Evolutionary conservation across 2,329 filamentous ascomycete species (phyloP).

Genomic region (Fusarium sp.): DNA sequence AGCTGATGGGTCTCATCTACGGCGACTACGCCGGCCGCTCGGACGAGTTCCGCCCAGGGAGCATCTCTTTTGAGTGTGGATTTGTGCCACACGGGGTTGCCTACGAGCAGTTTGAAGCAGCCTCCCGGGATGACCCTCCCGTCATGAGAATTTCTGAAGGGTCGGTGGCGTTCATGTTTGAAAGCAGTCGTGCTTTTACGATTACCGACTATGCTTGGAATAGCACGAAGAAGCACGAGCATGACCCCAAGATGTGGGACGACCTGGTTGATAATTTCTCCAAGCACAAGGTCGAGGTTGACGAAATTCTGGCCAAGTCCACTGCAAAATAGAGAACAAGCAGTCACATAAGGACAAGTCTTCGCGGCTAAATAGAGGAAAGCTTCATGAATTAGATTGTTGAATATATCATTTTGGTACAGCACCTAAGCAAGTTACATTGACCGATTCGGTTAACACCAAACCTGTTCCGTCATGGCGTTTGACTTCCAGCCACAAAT

Average conservation of each 20-base stretch:
- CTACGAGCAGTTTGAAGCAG: slow-evolving; percentile 28
- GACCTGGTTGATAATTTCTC: slow-evolving; percentile 31
- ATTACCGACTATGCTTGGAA: slow-evolving; percentile 32
- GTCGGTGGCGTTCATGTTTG: slow-evolving; percentile 30
- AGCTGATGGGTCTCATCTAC: slow-evolving; percentile 69
- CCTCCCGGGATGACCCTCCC: slow-evolving; percentile 20
- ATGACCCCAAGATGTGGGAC: slow-evolving; percentile 35
- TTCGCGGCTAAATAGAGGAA: too few relatives aligned
- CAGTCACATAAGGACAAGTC: too few relatives aligned
- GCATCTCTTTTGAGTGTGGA: slow-evolving; percentile 35
- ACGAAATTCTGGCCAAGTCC: slow-evolving; percentile 8
- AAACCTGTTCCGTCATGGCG: too few relatives aligned
- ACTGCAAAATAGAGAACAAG: too few relatives aligned
- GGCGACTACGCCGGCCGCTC: slow-evolving; percentile 51
- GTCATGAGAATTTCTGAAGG: slow-evolving; percentile 21
- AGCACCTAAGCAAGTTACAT: too few relatives aligned
- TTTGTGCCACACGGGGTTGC: slow-evolving; percentile 38
- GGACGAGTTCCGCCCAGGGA: slow-evolving; percentile 33
- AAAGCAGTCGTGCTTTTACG: slow-evolving; percentile 28
- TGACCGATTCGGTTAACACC: too few relatives aligned
- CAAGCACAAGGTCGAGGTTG: slow-evolving; percentile 26
- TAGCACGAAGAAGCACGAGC: slow-evolving; percentile 22
- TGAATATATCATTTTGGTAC: too few relatives aligned
- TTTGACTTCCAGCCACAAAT: too few relatives aligned
- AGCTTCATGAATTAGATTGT: too few relatives aligned